Evolutionary conservation across 2,329 filamentous ascomycete species (phyloP).

Genomic region (Coniochaeta sp.): DNA sequence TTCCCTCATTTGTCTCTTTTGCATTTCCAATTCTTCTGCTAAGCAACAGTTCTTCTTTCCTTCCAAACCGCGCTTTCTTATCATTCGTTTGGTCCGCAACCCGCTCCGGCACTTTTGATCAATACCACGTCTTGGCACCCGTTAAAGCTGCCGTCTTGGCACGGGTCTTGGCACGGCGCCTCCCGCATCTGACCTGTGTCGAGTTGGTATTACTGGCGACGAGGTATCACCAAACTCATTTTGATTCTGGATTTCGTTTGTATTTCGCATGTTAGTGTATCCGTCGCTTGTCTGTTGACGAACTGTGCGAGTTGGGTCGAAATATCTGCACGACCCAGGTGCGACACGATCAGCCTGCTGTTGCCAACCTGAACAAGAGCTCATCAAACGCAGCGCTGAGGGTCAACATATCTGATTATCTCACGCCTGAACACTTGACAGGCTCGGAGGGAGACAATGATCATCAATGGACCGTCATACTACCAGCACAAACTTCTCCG

Average conservation of each 20-base stretch:
- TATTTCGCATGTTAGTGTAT: too few relatives aligned
- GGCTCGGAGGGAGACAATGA: not conserved
- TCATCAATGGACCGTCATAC: conserved; percentile 1
- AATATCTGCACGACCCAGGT: not conserved
- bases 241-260: not conserved
- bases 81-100: not conserved
- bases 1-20: not conserved
- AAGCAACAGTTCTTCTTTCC: not conserved
- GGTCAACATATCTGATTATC: not conserved
- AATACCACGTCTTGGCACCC: not conserved
- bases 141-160: conserved; percentile 3
- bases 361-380: not conserved
- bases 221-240: too few relatives aligned
- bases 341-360: not conserved
- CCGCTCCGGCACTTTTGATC: not conserved
- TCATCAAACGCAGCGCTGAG: not conserved
- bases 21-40: not conserved
- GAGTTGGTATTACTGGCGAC: not conserved
- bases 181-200: not conserved
- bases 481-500: not conserved
- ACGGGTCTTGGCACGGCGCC: conserved; percentile 3
- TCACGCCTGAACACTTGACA: not conserved
- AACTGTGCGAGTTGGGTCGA: not conserved
- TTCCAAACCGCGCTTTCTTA: not conserved
- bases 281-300: not conserved